Evolutionary conservation across 108 stramenopile species (phyloP), one percentile per base, ranked within the genome.

Genomic region (Fragilaria crotonensis): DNA sequence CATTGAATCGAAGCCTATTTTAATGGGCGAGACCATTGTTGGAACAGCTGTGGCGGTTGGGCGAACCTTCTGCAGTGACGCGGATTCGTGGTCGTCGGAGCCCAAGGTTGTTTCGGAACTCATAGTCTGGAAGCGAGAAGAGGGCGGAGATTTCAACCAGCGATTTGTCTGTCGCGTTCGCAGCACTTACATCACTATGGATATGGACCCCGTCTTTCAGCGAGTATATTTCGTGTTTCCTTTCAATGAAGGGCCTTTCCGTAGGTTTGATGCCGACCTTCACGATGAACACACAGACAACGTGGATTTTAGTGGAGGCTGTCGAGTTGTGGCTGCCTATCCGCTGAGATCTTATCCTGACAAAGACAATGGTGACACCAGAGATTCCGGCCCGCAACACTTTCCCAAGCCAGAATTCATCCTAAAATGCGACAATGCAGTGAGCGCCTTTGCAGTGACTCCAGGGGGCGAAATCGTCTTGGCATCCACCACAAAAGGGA

Each of bases 1-100:
- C 18, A 52, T 79, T 1, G 84, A 85, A 27, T 53, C 71, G 17
- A 77, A 80, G 32, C 58, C 65, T 17, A 66, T 79, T 32, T 30
- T 67, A 28, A 45, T 49, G 29, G 19, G 30, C 9, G 23, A 49
- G 25, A 18, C 56, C 19, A 57, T 64, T 9, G 30, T 14, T 9
- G 66, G 70, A 7, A 74, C 55, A 23, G 45, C 72, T 54, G 57
- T 75, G 47, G 70, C 62, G 1, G 74, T 63, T 1, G 75, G 56
- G 27, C 41, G 75, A n/a, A 69, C 50, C 9, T 60, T 73, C 19
- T 47, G 52, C 17, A 33, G 30, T 11, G 51, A 52, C 7, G 1
- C 2, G 5, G n/a, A n/a, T n/a, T n/a, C n/a, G n/a, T 20, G 2
- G 28, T 26, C 23, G 51, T 2, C 23, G 2, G 3, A 5, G 51